A percentile compares a stretch with the other conserved stretches of the same genome.
Evolutionary conservation across 257 asterid species (phyloP).

Genomic region (Ilex asprella): DNA sequence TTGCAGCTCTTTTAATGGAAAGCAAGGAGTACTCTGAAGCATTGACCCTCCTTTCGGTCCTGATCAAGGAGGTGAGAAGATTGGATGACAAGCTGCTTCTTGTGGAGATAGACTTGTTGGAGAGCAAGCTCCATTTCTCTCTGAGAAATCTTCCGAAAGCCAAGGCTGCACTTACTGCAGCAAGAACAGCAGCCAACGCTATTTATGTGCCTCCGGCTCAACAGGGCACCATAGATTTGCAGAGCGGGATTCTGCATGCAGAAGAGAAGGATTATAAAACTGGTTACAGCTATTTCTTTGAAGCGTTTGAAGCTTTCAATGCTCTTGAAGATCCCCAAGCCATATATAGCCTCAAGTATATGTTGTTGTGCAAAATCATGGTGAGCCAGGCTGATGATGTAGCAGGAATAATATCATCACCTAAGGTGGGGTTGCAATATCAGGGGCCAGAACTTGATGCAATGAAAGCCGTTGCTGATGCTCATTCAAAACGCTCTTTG

Average conservation of each 20-base stretch:
- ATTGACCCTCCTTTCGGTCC: slow-evolving; percentile 32
- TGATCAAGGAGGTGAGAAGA: slow-evolving; percentile 41
- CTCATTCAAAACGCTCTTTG: slow-evolving; percentile 39
- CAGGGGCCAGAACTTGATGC: slow-evolving; percentile 48
- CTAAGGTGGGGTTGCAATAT: slow-evolving; percentile 41
- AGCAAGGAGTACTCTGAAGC: slow-evolving; percentile 39
- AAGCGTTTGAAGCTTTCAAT: slow-evolving; percentile 45
- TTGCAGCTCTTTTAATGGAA: slow-evolving; percentile 42
- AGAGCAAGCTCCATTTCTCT: slow-evolving; percentile 41
- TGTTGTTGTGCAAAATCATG: slow-evolving; percentile 46
- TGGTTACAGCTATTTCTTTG: slow-evolving; percentile 35
- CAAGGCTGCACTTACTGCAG: slow-evolving; percentile 43
- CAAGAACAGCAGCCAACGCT: slow-evolving; percentile 41
- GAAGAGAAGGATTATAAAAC: slow-evolving; percentile 45
- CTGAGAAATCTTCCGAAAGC: slow-evolving; percentile 44
- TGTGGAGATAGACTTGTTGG: slow-evolving; percentile 41
- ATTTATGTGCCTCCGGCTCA: slow-evolving; percentile 45
- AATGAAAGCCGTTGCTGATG: slow-evolving; percentile 46
- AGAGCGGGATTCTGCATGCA: slow-evolving; percentile 46
- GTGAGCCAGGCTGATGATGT: slow-evolving; percentile 43
- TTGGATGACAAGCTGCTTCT: slow-evolving; percentile 42
- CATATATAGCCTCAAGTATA: slow-evolving; percentile 39
- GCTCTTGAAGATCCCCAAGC: slow-evolving; percentile 43
- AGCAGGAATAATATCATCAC: slow-evolving; percentile 36
- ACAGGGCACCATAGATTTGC: slow-evolving; percentile 41